Conservation (phyloP, 257 asterid species). For the Eustoma russellianum region DNA sequence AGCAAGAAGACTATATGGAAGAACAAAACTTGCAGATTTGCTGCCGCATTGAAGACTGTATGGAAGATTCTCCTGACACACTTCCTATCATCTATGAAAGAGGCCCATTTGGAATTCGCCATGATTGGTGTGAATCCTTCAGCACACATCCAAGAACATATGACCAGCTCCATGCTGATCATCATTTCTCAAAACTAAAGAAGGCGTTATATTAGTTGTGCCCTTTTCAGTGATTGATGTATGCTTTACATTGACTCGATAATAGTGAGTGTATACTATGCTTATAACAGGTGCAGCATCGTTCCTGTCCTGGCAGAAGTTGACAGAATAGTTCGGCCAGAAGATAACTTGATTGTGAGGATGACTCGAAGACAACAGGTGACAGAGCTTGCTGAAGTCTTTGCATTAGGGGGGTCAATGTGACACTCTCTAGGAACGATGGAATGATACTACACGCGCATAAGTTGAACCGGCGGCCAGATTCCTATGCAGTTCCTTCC, state of each 20-base stretch:
- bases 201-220: conserved; percentile 31
- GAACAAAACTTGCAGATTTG: conserved; percentile 60
- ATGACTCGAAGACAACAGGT: conserved; percentile 39
- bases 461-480: conserved; percentile 70
- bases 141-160: conserved; percentile 84
- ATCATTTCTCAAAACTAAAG: conserved; percentile 60
- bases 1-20: background rate
- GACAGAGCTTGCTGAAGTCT: conserved; percentile 61
- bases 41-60: conserved; percentile 74
- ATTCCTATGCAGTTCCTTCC: conserved; percentile 13
- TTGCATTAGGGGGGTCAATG: conserved; percentile 69
- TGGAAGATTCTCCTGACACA: conserved; percentile 78
- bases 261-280: background rate
- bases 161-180: conserved; percentile 83
- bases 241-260: too few relatives aligned
- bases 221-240: too few relatives aligned
- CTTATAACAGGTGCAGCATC: conserved; percentile 54
- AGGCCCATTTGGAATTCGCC: conserved; percentile 77
- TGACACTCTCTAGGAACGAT: conserved; percentile 36
- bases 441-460: conserved; percentile 63
- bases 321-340: conserved; percentile 76
- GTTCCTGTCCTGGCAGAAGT: conserved; percentile 55
- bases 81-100: conserved; percentile 79
- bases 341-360: conserved; percentile 67
- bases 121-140: conserved; percentile 93